phyloP scores from a whole-genome alignment of 306 rosid genomes.

The Castanea sativa region DNA sequence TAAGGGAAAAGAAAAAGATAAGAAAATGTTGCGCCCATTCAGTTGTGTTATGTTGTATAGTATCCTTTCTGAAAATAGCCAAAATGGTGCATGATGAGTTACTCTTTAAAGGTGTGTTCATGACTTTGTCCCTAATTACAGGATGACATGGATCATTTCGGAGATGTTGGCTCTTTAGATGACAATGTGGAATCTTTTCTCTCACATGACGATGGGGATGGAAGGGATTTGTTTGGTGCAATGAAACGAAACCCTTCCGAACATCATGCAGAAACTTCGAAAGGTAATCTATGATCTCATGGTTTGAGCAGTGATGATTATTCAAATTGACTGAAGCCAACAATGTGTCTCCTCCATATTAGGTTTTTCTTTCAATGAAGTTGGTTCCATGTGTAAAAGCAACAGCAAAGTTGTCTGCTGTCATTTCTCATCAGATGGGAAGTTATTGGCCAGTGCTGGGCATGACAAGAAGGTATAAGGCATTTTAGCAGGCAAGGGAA shows the following conservation, averaged over 20 bases:
- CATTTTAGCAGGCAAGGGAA: conserved; percentile 18
- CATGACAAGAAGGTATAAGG: conserved; percentile 90
- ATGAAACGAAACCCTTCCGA: conserved; percentile 74
- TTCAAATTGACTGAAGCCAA: conserved; percentile 20
- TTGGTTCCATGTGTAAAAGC: conserved; percentile 76
- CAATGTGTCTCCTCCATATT: conserved; percentile 29
- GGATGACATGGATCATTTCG: conserved; percentile 91
- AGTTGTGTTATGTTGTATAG: conserved; percentile 17
- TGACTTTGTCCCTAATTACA: conserved; percentile 34
- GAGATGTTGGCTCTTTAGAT: conserved; percentile 89
- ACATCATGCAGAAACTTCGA: conserved; percentile 77
- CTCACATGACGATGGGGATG: conserved; percentile 87
- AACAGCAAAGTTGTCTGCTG: conserved; percentile 86
- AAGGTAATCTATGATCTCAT: conserved; percentile 52
- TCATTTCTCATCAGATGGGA: conserved; percentile 97
- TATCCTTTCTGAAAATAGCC: conserved; percentile 3
- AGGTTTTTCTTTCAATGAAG: conserved; percentile 82
- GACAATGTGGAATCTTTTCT: conserved; percentile 92
- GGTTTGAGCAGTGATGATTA: conserved; percentile 22
- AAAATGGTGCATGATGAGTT: conserved; percentile 8
- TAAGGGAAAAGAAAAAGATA: background rate
- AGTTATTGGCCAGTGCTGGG: conserved; percentile 91
- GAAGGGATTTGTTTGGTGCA: conserved; percentile 82
- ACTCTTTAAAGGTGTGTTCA: conserved; percentile 8
- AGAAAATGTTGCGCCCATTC: background rate